A percentile compares a stretch with the other conserved stretches of the same genome.
phyloP scores from a whole-genome alignment of 2,329 filamentous ascomycete species.

The Didymella arachidicola region DNA sequence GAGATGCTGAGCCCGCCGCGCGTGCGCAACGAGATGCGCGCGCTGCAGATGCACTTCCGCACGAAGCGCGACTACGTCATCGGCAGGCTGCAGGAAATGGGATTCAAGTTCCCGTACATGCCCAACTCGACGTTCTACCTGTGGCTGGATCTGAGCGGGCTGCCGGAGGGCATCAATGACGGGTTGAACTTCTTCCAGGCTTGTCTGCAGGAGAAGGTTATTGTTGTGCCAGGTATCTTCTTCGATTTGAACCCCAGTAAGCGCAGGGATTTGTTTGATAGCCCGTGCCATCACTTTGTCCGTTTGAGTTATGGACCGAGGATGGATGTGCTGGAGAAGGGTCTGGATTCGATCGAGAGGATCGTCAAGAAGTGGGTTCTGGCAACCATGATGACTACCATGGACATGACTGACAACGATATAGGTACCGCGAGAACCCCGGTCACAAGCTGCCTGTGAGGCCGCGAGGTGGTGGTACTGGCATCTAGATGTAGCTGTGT shows the following conservation, averaged over 20 bases:
- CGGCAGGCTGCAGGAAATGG: conserved; percentile 79
- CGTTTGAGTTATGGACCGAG: conserved; percentile 52
- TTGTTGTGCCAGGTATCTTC: conserved; percentile 97
- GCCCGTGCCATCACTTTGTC: conserved; percentile 76
- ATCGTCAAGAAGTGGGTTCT: conserved; percentile 52
- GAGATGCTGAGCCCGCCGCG: conserved; percentile 88
- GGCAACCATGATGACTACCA: background rate
- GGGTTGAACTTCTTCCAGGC: conserved; percentile 97
- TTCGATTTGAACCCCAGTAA: conserved; percentile 94
- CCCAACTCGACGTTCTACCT: conserved; percentile 96
- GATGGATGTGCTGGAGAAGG: conserved; percentile 52
- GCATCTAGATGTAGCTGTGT: background rate
- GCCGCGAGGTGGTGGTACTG: conserved; percentile 9
- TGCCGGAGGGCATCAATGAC: conserved; percentile 85
- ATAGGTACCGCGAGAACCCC: conserved; percentile 21
- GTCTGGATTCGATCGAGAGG: conserved; percentile 51
- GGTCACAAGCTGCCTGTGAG: conserved; percentile 16
- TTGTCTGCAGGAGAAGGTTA: conserved; percentile 91
- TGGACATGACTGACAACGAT: background rate
- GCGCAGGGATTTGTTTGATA: conserved; percentile 90
- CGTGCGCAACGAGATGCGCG: conserved; percentile 85
- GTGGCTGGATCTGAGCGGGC: conserved; percentile 71
- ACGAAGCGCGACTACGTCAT: conserved; percentile 94
- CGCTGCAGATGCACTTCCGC: conserved; percentile 88
- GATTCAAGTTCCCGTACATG: conserved; percentile 79